Percentiles rank a stretch among this genome's conserved stretches.
Evolutionary conservation across 495 filamentous ascomycete genomes (phyloP).

Genomic region (Sphaerosporella brunnea): DNA sequence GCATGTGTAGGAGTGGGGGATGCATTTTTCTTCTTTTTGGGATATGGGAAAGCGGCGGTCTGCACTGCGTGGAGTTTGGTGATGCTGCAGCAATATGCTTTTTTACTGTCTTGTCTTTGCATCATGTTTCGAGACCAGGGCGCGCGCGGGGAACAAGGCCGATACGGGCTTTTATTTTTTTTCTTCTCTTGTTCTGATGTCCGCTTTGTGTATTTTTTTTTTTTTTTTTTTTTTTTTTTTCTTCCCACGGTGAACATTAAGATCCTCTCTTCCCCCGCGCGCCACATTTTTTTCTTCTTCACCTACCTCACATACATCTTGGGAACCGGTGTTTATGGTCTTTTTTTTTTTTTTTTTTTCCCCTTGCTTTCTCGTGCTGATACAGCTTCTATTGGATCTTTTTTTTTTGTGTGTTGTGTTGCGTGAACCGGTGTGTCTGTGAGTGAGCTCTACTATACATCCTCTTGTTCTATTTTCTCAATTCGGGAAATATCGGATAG

Average conservation of each 20-base stretch:
- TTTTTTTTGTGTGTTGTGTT: too few species aligned
- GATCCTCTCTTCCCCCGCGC: neutral
- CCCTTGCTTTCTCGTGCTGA: too few species aligned
- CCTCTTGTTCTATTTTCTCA: too few species aligned
- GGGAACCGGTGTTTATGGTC: conserved; percentile 6
- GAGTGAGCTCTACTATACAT: too few species aligned
- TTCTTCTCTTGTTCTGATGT: neutral
- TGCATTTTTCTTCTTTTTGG: neutral
- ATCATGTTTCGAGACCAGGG: too few species aligned
- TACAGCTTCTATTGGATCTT: too few species aligned
- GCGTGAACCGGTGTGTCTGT: too few species aligned
- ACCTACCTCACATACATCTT: too few species aligned
- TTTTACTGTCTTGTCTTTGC: neutral
- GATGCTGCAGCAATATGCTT: neutral
- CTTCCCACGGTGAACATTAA: neutral
- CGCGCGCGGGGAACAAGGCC: too few species aligned
- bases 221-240: conserved; percentile 6
- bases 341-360: conserved; percentile 9
- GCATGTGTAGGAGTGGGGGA: neutral
- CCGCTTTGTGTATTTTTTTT: neutral
- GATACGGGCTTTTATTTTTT: neutral
- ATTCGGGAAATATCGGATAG: too few species aligned
- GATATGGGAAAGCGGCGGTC: neutral
- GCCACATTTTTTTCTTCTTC: too few species aligned
- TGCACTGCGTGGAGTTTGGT: conserved; percentile 5